Percentiles rank a stretch among this genome's conserved stretches.
Evolutionary conservation across 2,329 filamentous ascomycete species (phyloP).

Genomic region (Talaromyces sp.): DNA sequence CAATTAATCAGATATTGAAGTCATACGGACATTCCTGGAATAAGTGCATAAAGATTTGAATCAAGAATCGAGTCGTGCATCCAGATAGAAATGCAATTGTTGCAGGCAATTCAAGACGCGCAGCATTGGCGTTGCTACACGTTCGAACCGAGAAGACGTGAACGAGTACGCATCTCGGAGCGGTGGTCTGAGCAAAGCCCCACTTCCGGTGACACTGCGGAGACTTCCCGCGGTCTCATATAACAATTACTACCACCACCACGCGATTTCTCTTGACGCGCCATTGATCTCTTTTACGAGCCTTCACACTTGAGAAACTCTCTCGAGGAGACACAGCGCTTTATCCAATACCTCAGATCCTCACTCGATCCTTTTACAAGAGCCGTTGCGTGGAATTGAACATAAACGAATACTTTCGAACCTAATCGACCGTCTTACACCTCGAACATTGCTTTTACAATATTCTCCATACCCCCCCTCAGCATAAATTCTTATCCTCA

Average conservation of each 20-base stretch:
- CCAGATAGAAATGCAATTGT: not conserved
- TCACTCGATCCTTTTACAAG: not conserved
- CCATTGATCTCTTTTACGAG: constrained; percentile 1
- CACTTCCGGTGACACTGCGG: constrained; percentile 20
- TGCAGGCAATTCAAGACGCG: constrained; percentile 10
- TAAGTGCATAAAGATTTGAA: not conserved
- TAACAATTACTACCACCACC: constrained; percentile 16
- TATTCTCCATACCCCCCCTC: not conserved
- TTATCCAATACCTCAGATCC: not conserved
- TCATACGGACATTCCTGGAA: not conserved
- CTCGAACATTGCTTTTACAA: not conserved
- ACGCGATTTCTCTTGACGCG: constrained; percentile 21
- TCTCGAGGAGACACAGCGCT: not conserved
- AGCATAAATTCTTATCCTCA: not conserved
- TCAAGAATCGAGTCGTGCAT: not conserved
- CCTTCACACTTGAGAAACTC: not conserved
- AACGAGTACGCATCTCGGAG: constrained; percentile 15
- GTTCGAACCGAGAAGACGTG: constrained; percentile 14
- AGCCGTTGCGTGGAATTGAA: not conserved
- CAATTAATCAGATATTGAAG: not conserved
- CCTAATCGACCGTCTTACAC: not conserved
- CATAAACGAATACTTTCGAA: not conserved
- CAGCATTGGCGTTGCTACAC: constrained; percentile 14
- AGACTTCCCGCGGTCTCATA: constrained; percentile 9
- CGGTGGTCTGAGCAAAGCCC: constrained; percentile 11